phyloP scores from a whole-genome alignment of 148 eudicot genomes.

The Fallopia convolvulus region DNA sequence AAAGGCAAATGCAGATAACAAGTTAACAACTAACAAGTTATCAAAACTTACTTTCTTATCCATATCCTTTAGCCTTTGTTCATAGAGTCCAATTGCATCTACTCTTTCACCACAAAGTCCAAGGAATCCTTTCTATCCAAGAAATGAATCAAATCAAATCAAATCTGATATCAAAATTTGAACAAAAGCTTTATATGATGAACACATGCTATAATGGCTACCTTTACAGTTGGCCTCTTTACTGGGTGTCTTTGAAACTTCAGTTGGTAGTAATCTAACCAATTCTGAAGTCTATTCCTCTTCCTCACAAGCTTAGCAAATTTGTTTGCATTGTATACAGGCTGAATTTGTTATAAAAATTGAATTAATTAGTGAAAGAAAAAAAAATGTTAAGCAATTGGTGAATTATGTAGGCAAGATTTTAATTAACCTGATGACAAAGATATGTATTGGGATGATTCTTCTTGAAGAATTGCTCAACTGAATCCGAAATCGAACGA shows the following conservation, averaged over 20 bases:
- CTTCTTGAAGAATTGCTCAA: constrained; percentile 69
- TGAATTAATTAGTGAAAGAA: not conserved
- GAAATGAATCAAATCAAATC: not conserved
- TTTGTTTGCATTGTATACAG: constrained; percentile 84
- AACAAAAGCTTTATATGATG: not conserved
- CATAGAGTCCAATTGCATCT: constrained; percentile 68
- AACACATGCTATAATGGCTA: constrained; percentile 13
- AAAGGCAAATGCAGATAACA: too few species aligned
- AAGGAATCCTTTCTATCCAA: constrained; percentile 63
- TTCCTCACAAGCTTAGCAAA: constrained; percentile 67
- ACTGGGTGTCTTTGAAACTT: constrained; percentile 76
- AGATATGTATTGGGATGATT: constrained; percentile 80
- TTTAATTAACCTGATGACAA: constrained; percentile 71
- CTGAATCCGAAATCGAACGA: constrained; percentile 68
- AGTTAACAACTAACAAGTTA: not conserved
- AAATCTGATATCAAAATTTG: not conserved
- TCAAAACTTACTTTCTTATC: constrained; percentile 55
- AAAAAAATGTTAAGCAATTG: not conserved
- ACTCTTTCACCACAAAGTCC: constrained; percentile 78
- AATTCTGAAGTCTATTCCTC: constrained; percentile 64
- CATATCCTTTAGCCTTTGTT: constrained; percentile 43
- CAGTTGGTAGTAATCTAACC: constrained; percentile 86
- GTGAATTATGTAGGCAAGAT: not conserved
- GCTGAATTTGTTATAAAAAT: constrained; percentile 30
- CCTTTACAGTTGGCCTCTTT: constrained; percentile 77